These are phyloP conservation scores for Talaromyces rugulosus DNA, from an alignment of 2,329 filamentous ascomycete genomes.

Conservation along the genomic window DNA sequence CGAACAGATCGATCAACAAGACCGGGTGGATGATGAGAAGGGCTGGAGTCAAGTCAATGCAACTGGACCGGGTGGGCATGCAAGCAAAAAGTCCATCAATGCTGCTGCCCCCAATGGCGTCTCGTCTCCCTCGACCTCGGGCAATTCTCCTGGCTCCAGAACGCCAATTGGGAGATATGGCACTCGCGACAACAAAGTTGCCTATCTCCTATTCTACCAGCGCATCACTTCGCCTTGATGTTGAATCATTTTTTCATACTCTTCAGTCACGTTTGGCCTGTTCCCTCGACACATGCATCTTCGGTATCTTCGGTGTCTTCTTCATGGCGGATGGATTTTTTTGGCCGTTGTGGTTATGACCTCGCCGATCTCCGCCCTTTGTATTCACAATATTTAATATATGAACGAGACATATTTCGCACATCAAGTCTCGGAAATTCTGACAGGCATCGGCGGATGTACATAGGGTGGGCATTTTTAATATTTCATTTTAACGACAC, in stretches of 20 bases:
- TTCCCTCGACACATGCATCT: not conserved
- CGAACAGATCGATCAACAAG: constrained; percentile 59
- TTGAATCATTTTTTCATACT: not conserved
- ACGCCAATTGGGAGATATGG: constrained; percentile 54
- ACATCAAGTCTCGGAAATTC: not conserved
- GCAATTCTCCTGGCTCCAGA: constrained; percentile 54
- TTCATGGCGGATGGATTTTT: not conserved
- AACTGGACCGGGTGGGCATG: constrained; percentile 34
- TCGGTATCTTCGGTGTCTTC: not conserved
- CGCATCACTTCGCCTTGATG: constrained; percentile 45
- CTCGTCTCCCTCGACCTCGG: constrained; percentile 49
- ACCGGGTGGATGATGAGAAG: constrained; percentile 59
- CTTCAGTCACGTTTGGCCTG: not conserved
- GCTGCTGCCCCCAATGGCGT: constrained; percentile 59
- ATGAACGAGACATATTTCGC: constrained; percentile 5
- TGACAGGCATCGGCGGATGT: constrained; percentile 8
- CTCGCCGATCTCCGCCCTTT: not conserved
- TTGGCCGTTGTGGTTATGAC: not conserved
- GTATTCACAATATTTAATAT: constrained; percentile 1
- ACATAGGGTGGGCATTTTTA: constrained; percentile 10
- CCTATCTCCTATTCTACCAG: constrained; percentile 95
- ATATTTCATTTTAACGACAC: constrained; percentile 9
- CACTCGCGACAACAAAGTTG: constrained; percentile 90
- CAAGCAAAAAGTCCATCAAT: constrained; percentile 66
- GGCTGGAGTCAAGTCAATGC: constrained; percentile 85